These are phyloP conservation scores for Pseudogymnoascus verrucosus DNA, from an alignment of 2,329 filamentous ascomycete genomes.

Conservation along the genomic window DNA sequence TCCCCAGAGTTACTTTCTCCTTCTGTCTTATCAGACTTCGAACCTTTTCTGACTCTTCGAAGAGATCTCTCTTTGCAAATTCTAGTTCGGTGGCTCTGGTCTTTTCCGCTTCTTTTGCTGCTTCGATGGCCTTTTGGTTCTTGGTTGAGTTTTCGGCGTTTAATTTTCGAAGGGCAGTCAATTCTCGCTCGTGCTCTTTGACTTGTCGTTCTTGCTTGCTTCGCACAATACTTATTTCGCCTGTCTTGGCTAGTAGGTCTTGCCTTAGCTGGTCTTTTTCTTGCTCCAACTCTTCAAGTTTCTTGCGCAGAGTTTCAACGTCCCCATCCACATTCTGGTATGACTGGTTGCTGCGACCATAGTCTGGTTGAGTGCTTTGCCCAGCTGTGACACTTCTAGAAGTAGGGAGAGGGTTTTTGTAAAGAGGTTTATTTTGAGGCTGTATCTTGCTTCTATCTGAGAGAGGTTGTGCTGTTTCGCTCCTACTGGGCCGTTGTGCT, in stretches of 20 bases:
- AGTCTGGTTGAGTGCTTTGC: background rate
- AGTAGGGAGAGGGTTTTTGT: background rate
- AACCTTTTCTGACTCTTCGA: conserved; percentile 44
- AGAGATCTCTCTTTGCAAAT: conserved; percentile 65
- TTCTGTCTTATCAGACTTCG: conserved; percentile 35
- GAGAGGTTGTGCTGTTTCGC: background rate
- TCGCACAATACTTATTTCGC: conserved; percentile 69
- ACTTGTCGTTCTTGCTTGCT: conserved; percentile 56
- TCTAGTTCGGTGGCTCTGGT: conserved; percentile 60
- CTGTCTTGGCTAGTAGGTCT: conserved; percentile 54
- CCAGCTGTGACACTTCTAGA: background rate
- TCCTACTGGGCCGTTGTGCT: conserved; percentile 7
- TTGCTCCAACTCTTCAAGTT: conserved; percentile 32
- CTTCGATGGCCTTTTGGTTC: conserved; percentile 56
- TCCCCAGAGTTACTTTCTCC: conserved; percentile 34
- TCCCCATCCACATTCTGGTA: conserved; percentile 9
- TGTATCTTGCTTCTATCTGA: background rate
- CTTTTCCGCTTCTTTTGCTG: conserved; percentile 55
- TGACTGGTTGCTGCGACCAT: background rate
- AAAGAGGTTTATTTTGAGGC: background rate
- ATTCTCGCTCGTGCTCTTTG: conserved; percentile 54
- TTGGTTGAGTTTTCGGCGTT: conserved; percentile 57
- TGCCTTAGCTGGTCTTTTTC: conserved; percentile 47
- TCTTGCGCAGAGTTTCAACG: background rate
- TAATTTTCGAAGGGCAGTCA: conserved; percentile 53